Conservation (phyloP, 495 filamentous ascomycete genomes). For the Pyronema domesticum region DNA sequence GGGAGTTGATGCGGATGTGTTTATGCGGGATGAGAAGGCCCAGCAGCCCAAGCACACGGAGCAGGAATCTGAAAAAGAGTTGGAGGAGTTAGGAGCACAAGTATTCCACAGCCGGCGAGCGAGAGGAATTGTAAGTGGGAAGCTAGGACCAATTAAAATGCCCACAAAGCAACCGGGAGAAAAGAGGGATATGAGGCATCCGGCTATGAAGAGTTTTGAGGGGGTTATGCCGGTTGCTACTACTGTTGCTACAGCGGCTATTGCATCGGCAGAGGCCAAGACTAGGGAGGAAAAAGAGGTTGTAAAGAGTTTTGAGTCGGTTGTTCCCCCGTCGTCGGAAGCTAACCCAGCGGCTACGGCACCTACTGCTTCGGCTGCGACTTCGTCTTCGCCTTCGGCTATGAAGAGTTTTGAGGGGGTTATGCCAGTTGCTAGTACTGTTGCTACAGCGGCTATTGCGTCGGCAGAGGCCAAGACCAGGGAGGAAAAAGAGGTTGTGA, state of each 20-base stretch:
- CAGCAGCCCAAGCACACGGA: background rate
- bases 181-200: too few species aligned
- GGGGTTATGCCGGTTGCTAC: too few species aligned
- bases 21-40: constrained; percentile 20
- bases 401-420: too few species aligned
- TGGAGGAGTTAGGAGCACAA: constrained; percentile 2
- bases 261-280: background rate
- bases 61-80: background rate
- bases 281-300: background rate
- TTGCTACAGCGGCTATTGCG: too few species aligned
- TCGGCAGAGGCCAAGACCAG: background rate
- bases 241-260: too few species aligned
- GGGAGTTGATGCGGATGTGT: constrained; percentile 30
- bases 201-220: too few species aligned
- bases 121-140: constrained; percentile 1
- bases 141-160: background rate
- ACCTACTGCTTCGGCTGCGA: too few species aligned
- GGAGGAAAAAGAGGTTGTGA: background rate
- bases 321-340: background rate
- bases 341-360: constrained; percentile 1
- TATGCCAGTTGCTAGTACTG: too few species aligned
- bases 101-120: background rate
- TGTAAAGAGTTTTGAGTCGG: background rate
- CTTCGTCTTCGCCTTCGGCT: too few species aligned
- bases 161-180: too few species aligned